Conservation (phyloP, 1,284 basidiomycete genomes). For the Tetrapyrgos nigripes region DNA sequence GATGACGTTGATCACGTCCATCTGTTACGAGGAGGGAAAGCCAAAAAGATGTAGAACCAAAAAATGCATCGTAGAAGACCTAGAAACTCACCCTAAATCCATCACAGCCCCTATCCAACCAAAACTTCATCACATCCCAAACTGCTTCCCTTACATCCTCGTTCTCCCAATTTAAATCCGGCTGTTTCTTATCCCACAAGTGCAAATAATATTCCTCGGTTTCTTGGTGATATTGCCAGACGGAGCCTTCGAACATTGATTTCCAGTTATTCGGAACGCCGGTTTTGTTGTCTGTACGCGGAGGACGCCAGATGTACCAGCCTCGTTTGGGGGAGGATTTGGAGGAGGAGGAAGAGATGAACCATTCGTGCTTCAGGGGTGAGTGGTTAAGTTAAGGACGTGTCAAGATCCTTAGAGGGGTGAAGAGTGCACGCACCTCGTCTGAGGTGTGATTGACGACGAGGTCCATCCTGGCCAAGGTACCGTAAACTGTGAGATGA, state of each 20-base stretch:
- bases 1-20: slow-evolving; percentile 75
- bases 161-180: slow-evolving; percentile 84
- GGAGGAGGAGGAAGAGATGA: slow-evolving; percentile 66
- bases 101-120: slow-evolving; percentile 76
- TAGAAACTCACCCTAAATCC: slow-evolving; percentile 69
- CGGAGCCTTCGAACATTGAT: slow-evolving; percentile 66
- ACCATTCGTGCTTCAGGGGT: slow-evolving; percentile 71
- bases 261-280: slow-evolving; percentile 81
- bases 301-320: slow-evolving; percentile 81
- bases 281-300: slow-evolving; percentile 53
- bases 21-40: slow-evolving; percentile 40
- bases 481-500: background rate
- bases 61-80: slow-evolving; percentile 3
- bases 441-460: slow-evolving; percentile 85
- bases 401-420: background rate
- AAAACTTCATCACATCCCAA: slow-evolving; percentile 74
- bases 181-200: slow-evolving; percentile 73
- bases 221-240: slow-evolving; percentile 75
- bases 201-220: slow-evolving; percentile 82
- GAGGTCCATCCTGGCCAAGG: slow-evolving; percentile 66
- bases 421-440: slow-evolving; percentile 46
- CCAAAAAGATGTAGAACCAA: background rate
- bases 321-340: slow-evolving; percentile 68
- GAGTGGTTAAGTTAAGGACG: background rate
- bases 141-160: slow-evolving; percentile 67